Evolutionary conservation across 768 basidiomycete genomes (phyloP), one percentile per base, ranked within the genome.

Genomic region (Pisolithus orientalis): DNA sequence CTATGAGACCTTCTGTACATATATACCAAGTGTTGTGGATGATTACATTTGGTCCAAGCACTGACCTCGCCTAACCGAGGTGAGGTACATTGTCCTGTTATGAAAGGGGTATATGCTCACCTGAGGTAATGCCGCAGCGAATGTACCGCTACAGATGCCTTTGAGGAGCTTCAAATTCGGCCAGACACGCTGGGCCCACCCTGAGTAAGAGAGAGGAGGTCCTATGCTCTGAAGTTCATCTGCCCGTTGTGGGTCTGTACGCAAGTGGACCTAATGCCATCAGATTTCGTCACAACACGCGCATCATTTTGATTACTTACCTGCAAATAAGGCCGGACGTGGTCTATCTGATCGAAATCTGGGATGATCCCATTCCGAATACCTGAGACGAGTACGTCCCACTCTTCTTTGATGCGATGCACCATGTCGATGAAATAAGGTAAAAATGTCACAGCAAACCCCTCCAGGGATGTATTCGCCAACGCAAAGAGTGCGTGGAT

Each of bases 401-500:
- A 34, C 34, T 34, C 34, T 4, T 34, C 34, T 14, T 34, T 34
- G 34, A 13, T 11, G 11, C 34, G 34, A 5, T 34, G 34, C 13
- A 34, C 13, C 34, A 34, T 34, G 34, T 34, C 34, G 13, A 34
- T 34, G 34, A 34, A 34, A 34, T 34, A 34, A 3, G 34, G 34
- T 11, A 34, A 13, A 14, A 34, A 34, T 14, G 34, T 34, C 10
- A 34, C 34, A 34, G 34, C 34, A 34, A 34, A 34, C 11, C 34
- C 34, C 34, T 34, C 34, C 34, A 34, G 34, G 3, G 34, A 13
- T 34, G 44, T 7, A 8, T 63, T 55, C 7, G 51, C 52, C 25
- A 63, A 55, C 13, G 58, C 60, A 34, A 64, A 63, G 16, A 62
- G 17, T 38, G 40, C 16, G 10, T 64, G 60, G 49, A 50, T 55